Evolutionary conservation across 768 basidiomycete genomes (phyloP).

Genomic region (Boletellus ananas): DNA sequence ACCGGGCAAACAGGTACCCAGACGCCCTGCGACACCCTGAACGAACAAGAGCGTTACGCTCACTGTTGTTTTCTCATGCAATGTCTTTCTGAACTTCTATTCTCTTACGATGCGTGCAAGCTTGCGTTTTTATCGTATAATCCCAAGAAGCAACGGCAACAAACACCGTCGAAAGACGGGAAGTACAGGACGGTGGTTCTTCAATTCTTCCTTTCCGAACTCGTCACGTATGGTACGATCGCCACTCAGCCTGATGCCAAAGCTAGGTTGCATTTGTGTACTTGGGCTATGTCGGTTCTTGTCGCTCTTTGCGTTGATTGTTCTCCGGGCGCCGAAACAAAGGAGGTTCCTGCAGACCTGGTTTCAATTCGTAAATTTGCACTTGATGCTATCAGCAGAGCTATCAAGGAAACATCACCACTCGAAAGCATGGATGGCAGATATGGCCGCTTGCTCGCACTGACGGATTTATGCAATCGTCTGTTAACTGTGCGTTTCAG

Average conservation of each 20-base stretch:
- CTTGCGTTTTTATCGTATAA: conserved; percentile 78
- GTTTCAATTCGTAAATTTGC: conserved; percentile 91
- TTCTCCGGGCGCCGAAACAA: conserved; percentile 57
- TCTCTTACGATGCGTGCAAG: conserved; percentile 93
- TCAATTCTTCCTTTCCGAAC: conserved; percentile 77
- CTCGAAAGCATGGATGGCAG: conserved; percentile 63
- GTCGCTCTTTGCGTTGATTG: conserved; percentile 93
- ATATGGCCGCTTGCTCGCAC: conserved; percentile 84
- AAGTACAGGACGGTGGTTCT: conserved; percentile 66
- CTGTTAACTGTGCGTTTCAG: conserved; percentile 78
- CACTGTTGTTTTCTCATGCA: conserved; percentile 88
- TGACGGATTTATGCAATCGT: conserved; percentile 84
- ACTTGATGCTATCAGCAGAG: conserved; percentile 81
- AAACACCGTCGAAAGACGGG: conserved; percentile 63
- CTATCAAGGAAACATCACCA: conserved; percentile 73
- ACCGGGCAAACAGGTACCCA: conserved; percentile 18
- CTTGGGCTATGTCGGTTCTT: conserved; percentile 86
- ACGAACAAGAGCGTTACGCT: conserved; percentile 34
- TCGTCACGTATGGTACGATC: conserved; percentile 75
- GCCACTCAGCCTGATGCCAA: conserved; percentile 56
- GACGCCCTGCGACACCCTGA: conserved; percentile 9
- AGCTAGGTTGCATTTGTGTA: conserved; percentile 60
- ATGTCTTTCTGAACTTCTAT: conserved; percentile 84
- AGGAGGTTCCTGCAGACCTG: conserved; percentile 75
- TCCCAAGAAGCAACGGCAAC: conserved; percentile 52